These are phyloP conservation scores for Penicillium occitanis DNA, from an alignment of 2,329 filamentous ascomycete genomes.

Conservation along the genomic window DNA sequence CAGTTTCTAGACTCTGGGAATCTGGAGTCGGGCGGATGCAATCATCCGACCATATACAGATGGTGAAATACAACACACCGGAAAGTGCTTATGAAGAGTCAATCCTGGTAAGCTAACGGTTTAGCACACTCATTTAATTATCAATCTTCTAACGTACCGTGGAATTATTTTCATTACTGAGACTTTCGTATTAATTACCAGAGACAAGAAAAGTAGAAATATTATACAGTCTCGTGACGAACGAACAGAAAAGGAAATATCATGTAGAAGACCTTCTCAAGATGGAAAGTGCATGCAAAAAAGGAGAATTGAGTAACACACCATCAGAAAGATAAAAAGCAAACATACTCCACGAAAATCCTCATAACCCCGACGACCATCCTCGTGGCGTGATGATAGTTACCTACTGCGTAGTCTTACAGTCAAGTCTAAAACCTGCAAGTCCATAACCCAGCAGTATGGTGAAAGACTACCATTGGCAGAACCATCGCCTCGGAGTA, in stretches of 20 bases:
- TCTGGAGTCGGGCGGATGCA: background rate
- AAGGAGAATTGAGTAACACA: background rate
- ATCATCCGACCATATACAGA: background rate
- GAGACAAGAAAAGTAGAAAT: background rate
- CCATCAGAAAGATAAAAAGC: background rate
- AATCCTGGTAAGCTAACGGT: background rate
- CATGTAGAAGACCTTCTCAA: background rate
- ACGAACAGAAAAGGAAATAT: background rate
- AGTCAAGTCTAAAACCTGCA: background rate
- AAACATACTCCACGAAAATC: background rate
- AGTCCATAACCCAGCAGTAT: background rate
- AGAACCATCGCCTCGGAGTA: slow-evolving; percentile 12
- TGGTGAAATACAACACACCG: background rate
- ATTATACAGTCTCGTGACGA: background rate
- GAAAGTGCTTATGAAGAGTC: background rate
- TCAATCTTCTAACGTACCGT: background rate
- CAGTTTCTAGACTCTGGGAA: background rate
- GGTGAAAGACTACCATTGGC: background rate
- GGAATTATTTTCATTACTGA: background rate
- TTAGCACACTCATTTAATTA: background rate
- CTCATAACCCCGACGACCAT: background rate
- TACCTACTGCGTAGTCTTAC: background rate
- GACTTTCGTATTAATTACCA: background rate
- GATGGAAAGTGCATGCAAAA: background rate
- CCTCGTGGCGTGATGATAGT: background rate